These are phyloP conservation scores for Atkinsonella hypoxylon DNA, from an alignment of 2,329 filamentous ascomycete genomes.

Conservation along the genomic window DNA sequence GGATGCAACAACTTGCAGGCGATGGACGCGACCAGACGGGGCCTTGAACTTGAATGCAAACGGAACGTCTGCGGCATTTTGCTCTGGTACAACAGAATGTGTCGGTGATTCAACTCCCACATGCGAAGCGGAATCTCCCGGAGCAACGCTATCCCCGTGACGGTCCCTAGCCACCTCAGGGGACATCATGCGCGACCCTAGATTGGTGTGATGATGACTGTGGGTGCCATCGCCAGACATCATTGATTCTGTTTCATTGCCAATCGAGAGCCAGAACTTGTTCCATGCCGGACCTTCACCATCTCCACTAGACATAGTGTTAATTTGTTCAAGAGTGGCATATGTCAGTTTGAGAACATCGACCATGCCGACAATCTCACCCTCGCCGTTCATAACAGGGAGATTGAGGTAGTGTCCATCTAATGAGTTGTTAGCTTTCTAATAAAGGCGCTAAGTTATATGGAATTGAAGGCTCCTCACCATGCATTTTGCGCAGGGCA, in stretches of 20 bases:
- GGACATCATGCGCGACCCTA: conserved; percentile 64
- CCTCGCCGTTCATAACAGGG: conserved; percentile 93
- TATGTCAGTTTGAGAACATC: conserved; percentile 98
- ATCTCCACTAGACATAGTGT: conserved; percentile 81
- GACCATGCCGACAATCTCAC: conserved; percentile 98
- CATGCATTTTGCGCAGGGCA: conserved; percentile 97
- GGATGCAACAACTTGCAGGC: conserved; percentile 71
- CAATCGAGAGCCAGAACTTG: conserved; percentile 96
- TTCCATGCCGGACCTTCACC: conserved; percentile 97
- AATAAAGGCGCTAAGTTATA: background rate
- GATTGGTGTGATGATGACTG: conserved; percentile 51
- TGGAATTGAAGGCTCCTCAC: conserved; percentile 37
- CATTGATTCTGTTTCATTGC: conserved; percentile 91
- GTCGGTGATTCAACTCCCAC: conserved; percentile 69
- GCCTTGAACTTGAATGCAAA: conserved; percentile 99
- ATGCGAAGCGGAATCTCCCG: conserved; percentile 90
- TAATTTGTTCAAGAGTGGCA: conserved; percentile 93
- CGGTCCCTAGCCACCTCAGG: conserved; percentile 64
- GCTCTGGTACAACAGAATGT: conserved; percentile 48
- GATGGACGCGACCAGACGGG: conserved; percentile 85
- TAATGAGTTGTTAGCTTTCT: conserved; percentile 23
- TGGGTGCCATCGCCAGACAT: conserved; percentile 83
- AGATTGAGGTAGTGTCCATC: conserved; percentile 97
- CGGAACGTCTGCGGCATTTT: conserved; percentile 56
- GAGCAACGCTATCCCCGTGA: conserved; percentile 70